Evolutionary conservation across 2,329 filamentous ascomycete species (phyloP).

Genomic region (Fusarium marasasianum): DNA sequence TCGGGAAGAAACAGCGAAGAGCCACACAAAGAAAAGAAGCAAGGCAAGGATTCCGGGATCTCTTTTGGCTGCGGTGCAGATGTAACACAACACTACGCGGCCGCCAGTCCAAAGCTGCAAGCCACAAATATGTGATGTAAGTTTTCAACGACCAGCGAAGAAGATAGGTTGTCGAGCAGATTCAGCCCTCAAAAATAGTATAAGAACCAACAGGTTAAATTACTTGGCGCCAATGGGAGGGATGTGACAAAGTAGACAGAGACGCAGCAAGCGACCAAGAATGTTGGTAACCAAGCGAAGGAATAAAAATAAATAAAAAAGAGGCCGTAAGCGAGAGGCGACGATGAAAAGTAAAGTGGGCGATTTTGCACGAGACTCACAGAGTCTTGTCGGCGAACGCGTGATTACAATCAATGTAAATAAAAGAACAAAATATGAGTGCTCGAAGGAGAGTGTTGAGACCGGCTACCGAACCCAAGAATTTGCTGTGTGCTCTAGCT

Average conservation of each 20-base stretch:
- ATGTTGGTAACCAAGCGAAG: background rate
- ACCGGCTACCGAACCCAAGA: slow-evolving; percentile 27
- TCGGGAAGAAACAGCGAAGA: slow-evolving; percentile 12
- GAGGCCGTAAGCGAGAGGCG: slow-evolving; percentile 31
- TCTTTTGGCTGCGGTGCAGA: slow-evolving; percentile 26
- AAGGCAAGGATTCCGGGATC: slow-evolving; percentile 23
- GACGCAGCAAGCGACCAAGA: background rate
- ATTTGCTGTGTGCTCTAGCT: slow-evolving; percentile 11
- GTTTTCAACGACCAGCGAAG: slow-evolving; percentile 34
- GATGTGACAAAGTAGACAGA: background rate
- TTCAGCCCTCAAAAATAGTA: background rate
- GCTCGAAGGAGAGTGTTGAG: slow-evolving; percentile 30
- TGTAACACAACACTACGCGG: slow-evolving; percentile 21
- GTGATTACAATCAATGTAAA: slow-evolving; percentile 27
- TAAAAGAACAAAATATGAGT: background rate
- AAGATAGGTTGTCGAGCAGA: slow-evolving; percentile 8
- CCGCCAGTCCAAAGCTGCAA: slow-evolving; percentile 26
- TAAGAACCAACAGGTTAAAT: background rate
- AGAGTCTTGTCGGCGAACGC: slow-evolving; percentile 19
- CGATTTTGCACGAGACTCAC: slow-evolving; percentile 29
- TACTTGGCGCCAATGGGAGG: slow-evolving; percentile 8
- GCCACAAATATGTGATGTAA: slow-evolving; percentile 34
- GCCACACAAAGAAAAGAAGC: slow-evolving; percentile 1
- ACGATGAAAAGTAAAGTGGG: slow-evolving; percentile 18
- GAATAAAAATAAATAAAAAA: background rate